Base-by-base conservation (phyloP, 176 grass and related monocot species). In the Eragrostis curvula region DNA sequence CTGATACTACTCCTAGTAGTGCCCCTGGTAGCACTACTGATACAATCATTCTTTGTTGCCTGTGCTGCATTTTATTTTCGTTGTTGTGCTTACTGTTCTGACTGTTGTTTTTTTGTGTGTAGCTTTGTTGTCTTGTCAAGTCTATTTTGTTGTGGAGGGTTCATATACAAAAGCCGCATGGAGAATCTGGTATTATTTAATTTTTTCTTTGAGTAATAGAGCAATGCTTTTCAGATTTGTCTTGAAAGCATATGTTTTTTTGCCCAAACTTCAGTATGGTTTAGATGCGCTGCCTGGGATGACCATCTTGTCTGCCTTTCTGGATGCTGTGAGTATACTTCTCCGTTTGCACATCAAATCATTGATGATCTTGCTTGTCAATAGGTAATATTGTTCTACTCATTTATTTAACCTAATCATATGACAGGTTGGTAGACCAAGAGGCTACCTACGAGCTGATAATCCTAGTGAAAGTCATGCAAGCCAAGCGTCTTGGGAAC, bases 71-170 rank as follows among this genome's bases (percentile, higher is more conserved):
- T 90, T 77, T 24, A 5, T 39, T 79, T n/a, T 50, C 8, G 6
- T 17, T 67, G 16, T 44, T 77, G 15, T 66, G 28, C 52, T 66
- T 74, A n/a, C 46, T 51, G 6, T 86, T 72, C 20, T 58, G 63
- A 83, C 20, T 45, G 9, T 28, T 62, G 21, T 71, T 36, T 74
- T 18, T 82, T 74, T 62, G 24, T 83, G 17, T 93, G 60, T 49
- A 95, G 96, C 70, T 80, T 95, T 66, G 77, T 93, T 84, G 67
- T 93, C 45, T 83, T 87, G 21, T 93, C 84, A 66, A 81, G 66
- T 70, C 53, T 95, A 78, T 69, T 98, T 93, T 98, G 92, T 62
- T 98, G 92, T 82, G 96, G 84, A 71, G 92, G 88, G 5, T 98
- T 95, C 63, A 82, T 95, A 64, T 98, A 95, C 78, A 93, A 80